Percentiles rank a stretch among this genome's conserved stretches.
phyloP scores from a whole-genome alignment of 2,329 filamentous ascomycete species.

The Trichoderma sp. region DNA sequence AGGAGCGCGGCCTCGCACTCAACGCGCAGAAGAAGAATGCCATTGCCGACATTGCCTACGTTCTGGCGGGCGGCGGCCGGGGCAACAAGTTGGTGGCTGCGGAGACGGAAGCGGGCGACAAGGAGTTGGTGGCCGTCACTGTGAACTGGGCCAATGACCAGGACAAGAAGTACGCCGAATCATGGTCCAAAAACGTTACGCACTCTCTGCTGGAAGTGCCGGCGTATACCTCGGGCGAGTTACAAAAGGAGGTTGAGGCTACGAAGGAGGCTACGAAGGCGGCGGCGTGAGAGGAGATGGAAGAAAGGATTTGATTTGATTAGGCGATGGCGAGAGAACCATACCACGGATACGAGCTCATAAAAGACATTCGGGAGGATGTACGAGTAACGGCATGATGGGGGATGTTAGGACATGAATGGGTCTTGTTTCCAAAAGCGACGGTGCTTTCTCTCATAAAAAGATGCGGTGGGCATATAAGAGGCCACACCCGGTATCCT shows the following conservation, averaged over 20 bases:
- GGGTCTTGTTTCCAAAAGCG: conserved; percentile 16
- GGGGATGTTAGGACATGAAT: neutral
- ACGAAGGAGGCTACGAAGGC: neutral
- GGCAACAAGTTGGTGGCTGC: conserved; percentile 51
- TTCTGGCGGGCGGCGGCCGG: conserved; percentile 54
- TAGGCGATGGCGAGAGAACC: neutral
- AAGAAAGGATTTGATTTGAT: neutral
- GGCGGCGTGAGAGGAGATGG: neutral
- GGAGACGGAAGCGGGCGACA: conserved; percentile 31
- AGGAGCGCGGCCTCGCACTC: conserved; percentile 54
- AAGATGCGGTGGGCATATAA: conserved; percentile 9
- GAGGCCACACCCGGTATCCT: conserved; percentile 8
- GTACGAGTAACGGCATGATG: conserved; percentile 23
- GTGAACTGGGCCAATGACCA: conserved; percentile 56
- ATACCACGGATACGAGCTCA: neutral
- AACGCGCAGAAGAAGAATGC: conserved; percentile 64
- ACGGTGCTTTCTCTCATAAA: conserved; percentile 16
- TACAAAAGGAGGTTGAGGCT: neutral
- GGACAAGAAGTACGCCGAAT: conserved; percentile 51
- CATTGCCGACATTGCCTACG: conserved; percentile 65
- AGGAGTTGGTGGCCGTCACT: conserved; percentile 45
- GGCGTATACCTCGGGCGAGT: conserved; percentile 24
- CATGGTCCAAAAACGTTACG: conserved; percentile 58
- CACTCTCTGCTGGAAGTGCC: conserved; percentile 48
- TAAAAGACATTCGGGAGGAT: neutral